Conservation (phyloP, 2,329 filamentous ascomycete genomes). For the Chalaropsis thielavioides region DNA sequence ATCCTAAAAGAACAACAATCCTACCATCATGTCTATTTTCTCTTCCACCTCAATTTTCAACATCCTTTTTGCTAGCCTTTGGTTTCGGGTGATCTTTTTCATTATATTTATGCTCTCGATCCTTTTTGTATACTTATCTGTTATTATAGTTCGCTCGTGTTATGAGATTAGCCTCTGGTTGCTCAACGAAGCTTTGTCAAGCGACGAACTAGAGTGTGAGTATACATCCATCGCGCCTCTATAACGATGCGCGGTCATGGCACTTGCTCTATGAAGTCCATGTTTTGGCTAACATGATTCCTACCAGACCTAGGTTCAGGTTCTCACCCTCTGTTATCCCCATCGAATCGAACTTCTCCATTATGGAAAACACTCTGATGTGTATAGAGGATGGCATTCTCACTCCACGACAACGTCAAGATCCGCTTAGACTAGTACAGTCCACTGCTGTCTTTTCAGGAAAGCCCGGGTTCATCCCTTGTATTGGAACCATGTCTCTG, state of each 20-base stretch:
- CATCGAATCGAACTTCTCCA: neutral
- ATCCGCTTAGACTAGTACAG: neutral
- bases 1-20: neutral
- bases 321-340: neutral
- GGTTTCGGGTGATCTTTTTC: neutral
- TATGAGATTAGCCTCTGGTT: neutral
- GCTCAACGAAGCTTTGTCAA: neutral
- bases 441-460: neutral
- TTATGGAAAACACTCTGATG: constrained; percentile 1
- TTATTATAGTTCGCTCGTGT: neutral
- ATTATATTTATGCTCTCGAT: neutral
- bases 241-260: too few species aligned
- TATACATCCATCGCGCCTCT: neutral
- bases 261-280: neutral
- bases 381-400: neutral
- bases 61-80: neutral
- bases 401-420: neutral
- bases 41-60: neutral
- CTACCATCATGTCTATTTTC: neutral
- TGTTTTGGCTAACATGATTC: neutral
- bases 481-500: constrained; percentile 21
- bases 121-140: neutral
- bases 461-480: constrained; percentile 15
- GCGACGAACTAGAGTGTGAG: neutral
- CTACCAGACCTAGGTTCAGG: neutral